Conservation (phyloP, 2,329 filamentous ascomycete species). For the Pseudogymnoascus sp. region DNA sequence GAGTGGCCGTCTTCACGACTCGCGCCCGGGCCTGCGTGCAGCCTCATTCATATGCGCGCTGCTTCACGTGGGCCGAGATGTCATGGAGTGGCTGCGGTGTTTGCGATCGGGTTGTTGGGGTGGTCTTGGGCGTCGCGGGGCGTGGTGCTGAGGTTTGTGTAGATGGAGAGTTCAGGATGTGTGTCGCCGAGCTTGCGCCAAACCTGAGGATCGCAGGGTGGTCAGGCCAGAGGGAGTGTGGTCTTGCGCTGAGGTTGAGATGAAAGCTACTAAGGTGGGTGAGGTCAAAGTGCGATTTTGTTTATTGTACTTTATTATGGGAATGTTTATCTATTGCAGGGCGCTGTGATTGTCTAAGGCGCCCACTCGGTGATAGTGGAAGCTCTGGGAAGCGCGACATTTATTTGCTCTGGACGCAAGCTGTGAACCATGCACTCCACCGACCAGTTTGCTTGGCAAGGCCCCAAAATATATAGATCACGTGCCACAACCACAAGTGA, state of each 20-base stretch:
- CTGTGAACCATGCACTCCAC: slow-evolving; percentile 2
- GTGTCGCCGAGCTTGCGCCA: slow-evolving; percentile 3
- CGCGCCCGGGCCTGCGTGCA: not conserved
- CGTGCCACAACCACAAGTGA: not conserved
- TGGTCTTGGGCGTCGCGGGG: slow-evolving; percentile 5
- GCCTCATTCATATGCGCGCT: slow-evolving; percentile 8
- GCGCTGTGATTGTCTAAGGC: slow-evolving; percentile 1
- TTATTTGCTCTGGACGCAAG: slow-evolving; percentile 6
- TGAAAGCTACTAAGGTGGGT: not conserved
- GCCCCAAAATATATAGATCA: not conserved
- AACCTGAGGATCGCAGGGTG: slow-evolving; percentile 8
- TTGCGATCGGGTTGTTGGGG: slow-evolving; percentile 2
- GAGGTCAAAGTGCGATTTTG: not conserved
- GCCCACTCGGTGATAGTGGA: not conserved
- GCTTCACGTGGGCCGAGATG: not conserved
- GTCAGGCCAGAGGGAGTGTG: not conserved
- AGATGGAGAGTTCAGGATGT: not conserved
- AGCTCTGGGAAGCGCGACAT: slow-evolving; percentile 2
- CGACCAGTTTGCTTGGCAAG: not conserved
- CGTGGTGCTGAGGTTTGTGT: not conserved
- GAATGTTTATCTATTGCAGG: slow-evolving; percentile 5
- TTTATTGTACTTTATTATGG: slow-evolving; percentile 4
- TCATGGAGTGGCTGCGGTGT: not conserved
- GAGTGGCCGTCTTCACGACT: slow-evolving; percentile 5
- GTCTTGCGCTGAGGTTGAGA: not conserved